Conservation (phyloP, 306 rosid species). For the Prunus mongolica region DNA sequence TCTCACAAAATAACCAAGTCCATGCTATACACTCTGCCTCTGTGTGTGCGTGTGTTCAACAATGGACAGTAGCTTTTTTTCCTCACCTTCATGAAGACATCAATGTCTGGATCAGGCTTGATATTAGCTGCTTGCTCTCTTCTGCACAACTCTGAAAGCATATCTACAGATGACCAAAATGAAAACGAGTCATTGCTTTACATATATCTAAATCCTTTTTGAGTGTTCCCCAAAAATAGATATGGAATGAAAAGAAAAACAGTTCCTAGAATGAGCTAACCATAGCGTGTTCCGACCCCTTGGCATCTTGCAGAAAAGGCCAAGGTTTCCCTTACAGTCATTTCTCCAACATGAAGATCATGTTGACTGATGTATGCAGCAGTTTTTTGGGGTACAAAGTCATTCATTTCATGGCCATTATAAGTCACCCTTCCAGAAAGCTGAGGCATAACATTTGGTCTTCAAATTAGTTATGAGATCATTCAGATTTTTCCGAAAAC, state of each 20-base stretch:
- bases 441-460: conserved; percentile 4
- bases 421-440: conserved; percentile 38
- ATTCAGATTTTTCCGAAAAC: not conserved
- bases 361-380: conserved; percentile 50
- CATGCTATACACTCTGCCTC: not conserved
- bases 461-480: not conserved
- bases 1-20: not conserved
- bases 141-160: conserved; percentile 43
- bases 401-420: conserved; percentile 41
- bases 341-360: conserved; percentile 44
- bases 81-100: conserved; percentile 47
- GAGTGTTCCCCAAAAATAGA: not conserved
- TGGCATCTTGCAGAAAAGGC: conserved; percentile 54
- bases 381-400: conserved; percentile 40
- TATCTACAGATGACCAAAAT: conserved; percentile 23
- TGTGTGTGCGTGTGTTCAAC: not conserved
- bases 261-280: conserved; percentile 11
- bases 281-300: conserved; percentile 45
- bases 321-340: conserved; percentile 52
- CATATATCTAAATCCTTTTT: not conserved
- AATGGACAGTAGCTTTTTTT: not conserved
- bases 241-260: not conserved
- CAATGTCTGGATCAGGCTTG: conserved; percentile 50
- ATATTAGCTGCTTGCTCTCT: conserved; percentile 42
- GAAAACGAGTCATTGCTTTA: not conserved